These are phyloP conservation scores for Pleurotus ostreatus DNA, from an alignment of 768 basidiomycete species.

Conservation along the genomic window DNA sequence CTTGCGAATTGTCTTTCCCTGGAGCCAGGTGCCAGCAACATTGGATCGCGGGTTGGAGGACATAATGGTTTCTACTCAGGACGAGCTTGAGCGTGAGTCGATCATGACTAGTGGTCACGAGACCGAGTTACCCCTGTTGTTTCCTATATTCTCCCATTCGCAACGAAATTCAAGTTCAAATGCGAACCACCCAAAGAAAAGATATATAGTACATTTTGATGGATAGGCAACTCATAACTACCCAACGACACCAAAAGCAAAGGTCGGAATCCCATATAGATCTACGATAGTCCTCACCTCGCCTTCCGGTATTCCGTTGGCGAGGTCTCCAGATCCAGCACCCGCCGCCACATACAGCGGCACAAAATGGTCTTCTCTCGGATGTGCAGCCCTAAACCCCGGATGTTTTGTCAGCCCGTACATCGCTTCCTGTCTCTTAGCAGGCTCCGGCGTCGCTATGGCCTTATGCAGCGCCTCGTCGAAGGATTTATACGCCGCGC, in stretches of 20 bases:
- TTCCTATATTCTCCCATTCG: no score
- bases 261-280: slow-evolving; percentile 56
- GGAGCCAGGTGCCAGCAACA: slow-evolving; percentile 54
- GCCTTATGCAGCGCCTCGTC: slow-evolving; percentile 58
- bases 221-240: background rate
- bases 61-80: background rate
- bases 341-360: slow-evolving; percentile 77
- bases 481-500: slow-evolving; percentile 47
- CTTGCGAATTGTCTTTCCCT: slow-evolving; percentile 74
- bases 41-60: slow-evolving; percentile 27
- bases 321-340: slow-evolving; percentile 36
- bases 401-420: slow-evolving; percentile 50
- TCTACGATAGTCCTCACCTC: slow-evolving; percentile 44
- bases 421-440: slow-evolving; percentile 53
- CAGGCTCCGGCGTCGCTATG: slow-evolving; percentile 34
- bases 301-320: slow-evolving; percentile 35
- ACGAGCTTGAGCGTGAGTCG: no score
- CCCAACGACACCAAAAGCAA: slow-evolving; percentile 52
- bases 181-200: no score
- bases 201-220: no score
- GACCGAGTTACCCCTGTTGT: no score
- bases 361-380: slow-evolving; percentile 77
- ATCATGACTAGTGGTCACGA: no score
- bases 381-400: slow-evolving; percentile 66
- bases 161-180: no score